Percentiles rank a stretch among this genome's conserved stretches.
Evolutionary conservation across 2,329 filamentous ascomycete species (phyloP).

Genomic region (Furcasterigmium sp.): DNA sequence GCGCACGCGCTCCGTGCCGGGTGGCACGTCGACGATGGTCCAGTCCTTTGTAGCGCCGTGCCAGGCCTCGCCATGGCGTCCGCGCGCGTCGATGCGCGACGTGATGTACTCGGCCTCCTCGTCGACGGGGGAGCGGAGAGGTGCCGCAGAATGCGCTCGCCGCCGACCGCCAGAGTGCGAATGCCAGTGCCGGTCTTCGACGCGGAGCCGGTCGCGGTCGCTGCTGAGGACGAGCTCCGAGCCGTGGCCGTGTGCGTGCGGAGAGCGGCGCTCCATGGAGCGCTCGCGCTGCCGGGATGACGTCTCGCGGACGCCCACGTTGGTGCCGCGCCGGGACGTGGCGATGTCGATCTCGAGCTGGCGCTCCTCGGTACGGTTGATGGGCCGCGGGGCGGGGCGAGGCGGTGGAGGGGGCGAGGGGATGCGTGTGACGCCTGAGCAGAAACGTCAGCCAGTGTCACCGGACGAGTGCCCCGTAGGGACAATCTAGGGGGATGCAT

Average conservation of each 20-base stretch:
- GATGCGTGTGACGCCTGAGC: constrained; percentile 40
- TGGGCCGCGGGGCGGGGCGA: constrained; percentile 38
- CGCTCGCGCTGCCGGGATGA: constrained; percentile 25
- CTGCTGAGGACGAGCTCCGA: constrained; percentile 63
- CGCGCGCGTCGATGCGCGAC: constrained; percentile 50
- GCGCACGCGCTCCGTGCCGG: constrained; percentile 74
- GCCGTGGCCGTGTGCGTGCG: constrained; percentile 38
- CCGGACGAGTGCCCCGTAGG: too few species aligned
- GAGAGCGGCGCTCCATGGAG: constrained; percentile 32
- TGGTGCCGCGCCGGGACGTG: constrained; percentile 46
- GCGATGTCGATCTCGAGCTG: constrained; percentile 60
- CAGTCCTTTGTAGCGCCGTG: constrained; percentile 72
- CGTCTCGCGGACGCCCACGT: constrained; percentile 49
- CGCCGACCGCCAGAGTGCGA: constrained; percentile 34
- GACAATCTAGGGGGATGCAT: too few species aligned
- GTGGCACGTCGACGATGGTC: constrained; percentile 79
- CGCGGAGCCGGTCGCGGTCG: constrained; percentile 42
- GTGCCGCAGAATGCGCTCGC: constrained; percentile 47
- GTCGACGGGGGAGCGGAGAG: constrained; percentile 33
- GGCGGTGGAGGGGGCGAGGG: constrained; percentile 45
- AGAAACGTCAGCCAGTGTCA: too few species aligned
- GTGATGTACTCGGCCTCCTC: constrained; percentile 62
- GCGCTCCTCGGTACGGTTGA: constrained; percentile 37
- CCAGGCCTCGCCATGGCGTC: constrained; percentile 66
- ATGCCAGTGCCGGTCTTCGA: constrained; percentile 34